Percentiles rank a stretch among this genome's conserved stretches.
Evolutionary conservation across 2,329 filamentous ascomycete genomes (phyloP).

Genomic region (Aspergillus neoniger): DNA sequence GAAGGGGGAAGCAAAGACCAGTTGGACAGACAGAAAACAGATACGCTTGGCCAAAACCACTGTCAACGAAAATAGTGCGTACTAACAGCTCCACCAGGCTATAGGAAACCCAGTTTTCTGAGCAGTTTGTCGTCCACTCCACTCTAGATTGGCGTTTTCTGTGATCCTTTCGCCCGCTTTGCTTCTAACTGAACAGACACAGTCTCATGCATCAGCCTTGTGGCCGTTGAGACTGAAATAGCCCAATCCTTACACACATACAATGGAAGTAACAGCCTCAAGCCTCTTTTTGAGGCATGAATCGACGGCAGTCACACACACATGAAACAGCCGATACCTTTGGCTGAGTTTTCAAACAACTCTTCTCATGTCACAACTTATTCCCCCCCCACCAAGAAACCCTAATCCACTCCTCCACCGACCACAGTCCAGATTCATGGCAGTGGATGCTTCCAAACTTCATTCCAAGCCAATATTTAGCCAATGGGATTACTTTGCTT

Average conservation of each 20-base stretch:
- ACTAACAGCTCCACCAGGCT: no score
- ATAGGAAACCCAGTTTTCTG: no score
- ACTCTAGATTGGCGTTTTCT: not conserved
- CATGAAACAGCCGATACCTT: not conserved
- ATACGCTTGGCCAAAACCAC: no score
- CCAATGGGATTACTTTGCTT: conserved; percentile 3
- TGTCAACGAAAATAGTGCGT: no score
- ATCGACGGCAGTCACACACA: not conserved
- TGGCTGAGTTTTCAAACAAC: no score
- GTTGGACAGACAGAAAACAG: no score
- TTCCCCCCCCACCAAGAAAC: not conserved
- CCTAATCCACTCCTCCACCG: not conserved
- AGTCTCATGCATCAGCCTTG: no score
- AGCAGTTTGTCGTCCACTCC: not conserved
- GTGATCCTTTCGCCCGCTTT: not conserved
- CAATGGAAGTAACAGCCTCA: not conserved
- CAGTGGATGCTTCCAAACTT: not conserved
- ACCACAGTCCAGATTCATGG: not conserved
- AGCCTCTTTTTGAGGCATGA: not conserved
- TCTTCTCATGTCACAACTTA: not conserved
- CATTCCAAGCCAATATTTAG: not conserved
- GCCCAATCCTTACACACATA: not conserved
- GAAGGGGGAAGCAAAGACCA: no score
- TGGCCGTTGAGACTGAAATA: not conserved
- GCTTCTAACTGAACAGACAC: not conserved